Evolutionary conservation across 139 green algal species (phyloP), one percentile per base, ranked within the genome.

Genomic region (Haematococcus lacustris): DNA sequence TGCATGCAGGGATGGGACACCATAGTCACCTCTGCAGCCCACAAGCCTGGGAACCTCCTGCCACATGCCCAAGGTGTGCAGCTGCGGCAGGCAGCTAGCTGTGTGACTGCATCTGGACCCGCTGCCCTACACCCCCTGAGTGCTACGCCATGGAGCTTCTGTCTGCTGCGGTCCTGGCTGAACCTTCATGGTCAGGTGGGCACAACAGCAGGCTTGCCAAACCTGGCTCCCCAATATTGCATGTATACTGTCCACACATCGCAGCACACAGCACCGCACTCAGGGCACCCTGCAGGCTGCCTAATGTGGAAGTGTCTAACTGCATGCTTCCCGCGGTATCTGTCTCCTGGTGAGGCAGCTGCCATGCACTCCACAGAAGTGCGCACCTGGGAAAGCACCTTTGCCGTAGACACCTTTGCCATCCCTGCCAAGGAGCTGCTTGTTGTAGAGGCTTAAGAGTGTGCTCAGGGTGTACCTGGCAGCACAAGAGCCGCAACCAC

Each of bases 381-480:
- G 23, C 81, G 34, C 34, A 92, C 88, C 88, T 86, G 91, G 91
- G 60, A 96, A 96, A 17, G 80, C 59, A 0, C 83, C 86, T 37
- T 87, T 82, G 30, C 83, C 84, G 30, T 88, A 81, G 0, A 93
- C 38, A 3, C 89, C 90, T 66, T 92, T 78, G 2, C n/a, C n/a
- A 38, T 90, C 78, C 51, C 88, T 83, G 1, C 85, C 85, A 23
- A 96, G 66, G 2, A 94, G 66, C 25, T 85, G 74, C 66, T 92
- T 91, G 70, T 95, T 95, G 73, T 87, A 94, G 6, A 90, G 60
- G 65, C 82, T 88, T 6, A 96, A 74, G 0, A 65, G 63, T 4
- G 91, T 96, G 68, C 84, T 87, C 35, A 96, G 84, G 25, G 89
- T 76, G 67, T 96, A 96, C 91, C 91, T 92, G 71, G 47, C 43